phyloP scores from a whole-genome alignment of 2,329 filamentous ascomycete genomes.

The Aspergillus sergii region DNA sequence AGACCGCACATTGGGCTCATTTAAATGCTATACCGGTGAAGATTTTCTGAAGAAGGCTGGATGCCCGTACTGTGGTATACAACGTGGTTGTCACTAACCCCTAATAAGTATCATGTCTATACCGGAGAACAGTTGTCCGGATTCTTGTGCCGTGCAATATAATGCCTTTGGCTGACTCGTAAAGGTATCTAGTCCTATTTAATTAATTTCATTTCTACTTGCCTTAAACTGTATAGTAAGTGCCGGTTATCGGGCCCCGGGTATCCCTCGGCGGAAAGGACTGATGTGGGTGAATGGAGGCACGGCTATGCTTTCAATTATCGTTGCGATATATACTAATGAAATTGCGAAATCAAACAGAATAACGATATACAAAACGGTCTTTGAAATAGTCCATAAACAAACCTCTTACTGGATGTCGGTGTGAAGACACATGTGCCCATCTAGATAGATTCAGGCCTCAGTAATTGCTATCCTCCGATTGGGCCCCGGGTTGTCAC shows the following conservation, averaged over 20 bases:
- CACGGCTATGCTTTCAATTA: not conserved
- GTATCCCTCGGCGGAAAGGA: not conserved
- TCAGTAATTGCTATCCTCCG: not conserved
- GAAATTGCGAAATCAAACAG: not conserved
- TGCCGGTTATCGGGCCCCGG: slow-evolving; percentile 1
- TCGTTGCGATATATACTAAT: not conserved
- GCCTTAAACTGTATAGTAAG: not conserved
- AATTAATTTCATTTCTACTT: not conserved
- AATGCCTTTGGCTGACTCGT: not conserved
- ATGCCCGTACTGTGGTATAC: not conserved
- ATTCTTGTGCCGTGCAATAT: not conserved
- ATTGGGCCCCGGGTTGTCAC: not conserved
- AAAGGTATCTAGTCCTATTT: not conserved
- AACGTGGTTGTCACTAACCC: not conserved
- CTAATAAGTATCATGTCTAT: not conserved
- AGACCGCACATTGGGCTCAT: not conserved
- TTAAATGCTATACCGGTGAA: not conserved
- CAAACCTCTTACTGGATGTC: not conserved
- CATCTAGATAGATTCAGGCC: not conserved
- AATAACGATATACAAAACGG: not conserved
- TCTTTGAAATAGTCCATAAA: not conserved
- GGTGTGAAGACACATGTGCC: not conserved
- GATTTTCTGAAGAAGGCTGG: not conserved
- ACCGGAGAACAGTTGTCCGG: not conserved
- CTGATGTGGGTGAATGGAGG: not conserved